These are phyloP conservation scores for Colletotrichum cuscutae DNA, from an alignment of 2,329 filamentous ascomycete genomes.

Conservation along the genomic window DNA sequence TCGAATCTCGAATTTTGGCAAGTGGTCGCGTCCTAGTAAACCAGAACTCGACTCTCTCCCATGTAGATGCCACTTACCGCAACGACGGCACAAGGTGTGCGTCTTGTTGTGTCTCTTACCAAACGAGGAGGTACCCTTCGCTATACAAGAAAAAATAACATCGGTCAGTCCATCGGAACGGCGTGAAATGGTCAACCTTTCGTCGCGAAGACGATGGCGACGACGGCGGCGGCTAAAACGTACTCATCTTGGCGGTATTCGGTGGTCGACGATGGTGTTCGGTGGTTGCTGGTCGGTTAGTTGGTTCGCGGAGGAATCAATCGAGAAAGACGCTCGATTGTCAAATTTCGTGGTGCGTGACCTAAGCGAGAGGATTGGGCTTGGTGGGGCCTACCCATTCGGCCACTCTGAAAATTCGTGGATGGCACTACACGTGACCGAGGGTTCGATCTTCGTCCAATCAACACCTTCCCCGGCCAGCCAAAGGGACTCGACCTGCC, in stretches of 20 bases:
- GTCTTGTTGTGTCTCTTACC: conserved; percentile 91
- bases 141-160: conserved; percentile 46
- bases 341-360: conserved; percentile 18
- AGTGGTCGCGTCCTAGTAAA: not conserved
- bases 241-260: conserved; percentile 68
- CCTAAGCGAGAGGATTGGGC: conserved; percentile 23
- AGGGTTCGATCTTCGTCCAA: not conserved
- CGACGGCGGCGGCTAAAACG: conserved; percentile 43
- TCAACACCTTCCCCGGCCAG: not conserved
- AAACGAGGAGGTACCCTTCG: conserved; percentile 69
- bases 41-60: not conserved
- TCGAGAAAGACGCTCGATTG: conserved; percentile 10
- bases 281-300: conserved; percentile 34
- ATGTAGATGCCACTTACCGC: conserved; percentile 75
- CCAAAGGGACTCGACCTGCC: not conserved
- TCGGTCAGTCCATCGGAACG: conserved; percentile 40
- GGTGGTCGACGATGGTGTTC: conserved; percentile 36
- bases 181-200: conserved; percentile 32
- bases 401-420: conserved; percentile 23
- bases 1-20: conserved; percentile 14
- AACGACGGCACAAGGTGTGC: conserved; percentile 98
- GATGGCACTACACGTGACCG: conserved; percentile 14
- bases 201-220: conserved; percentile 1
- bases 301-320: conserved; percentile 31
- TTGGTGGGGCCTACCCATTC: not conserved